Conservation (phyloP, 129 eudicot species). For the Centella asiatica region DNA sequence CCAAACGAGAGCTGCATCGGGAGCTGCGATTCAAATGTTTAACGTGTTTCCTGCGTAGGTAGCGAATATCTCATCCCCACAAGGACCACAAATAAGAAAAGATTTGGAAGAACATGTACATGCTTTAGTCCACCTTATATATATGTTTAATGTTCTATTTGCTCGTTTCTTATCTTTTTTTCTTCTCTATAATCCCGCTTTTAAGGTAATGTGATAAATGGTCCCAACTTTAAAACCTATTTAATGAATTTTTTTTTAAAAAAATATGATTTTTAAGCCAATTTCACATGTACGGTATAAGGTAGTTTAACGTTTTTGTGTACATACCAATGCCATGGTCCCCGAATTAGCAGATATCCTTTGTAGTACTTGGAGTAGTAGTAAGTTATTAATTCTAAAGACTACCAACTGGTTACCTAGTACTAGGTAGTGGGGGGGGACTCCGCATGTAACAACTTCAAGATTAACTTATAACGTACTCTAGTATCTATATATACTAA, state of each 20-base stretch:
- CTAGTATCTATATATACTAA: no score
- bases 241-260: no score
- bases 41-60: background rate
- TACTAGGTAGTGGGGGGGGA: no score
- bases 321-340: conserved; percentile 2
- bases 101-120: background rate
- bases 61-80: no score
- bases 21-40: background rate
- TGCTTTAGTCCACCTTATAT: background rate
- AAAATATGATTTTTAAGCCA: background rate
- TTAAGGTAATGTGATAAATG: background rate
- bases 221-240: background rate
- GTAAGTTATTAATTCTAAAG: background rate
- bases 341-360: background rate
- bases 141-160: background rate
- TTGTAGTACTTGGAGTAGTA: background rate
- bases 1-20: background rate
- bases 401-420: background rate
- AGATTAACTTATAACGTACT: no score
- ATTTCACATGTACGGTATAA: background rate
- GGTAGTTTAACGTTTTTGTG: background rate
- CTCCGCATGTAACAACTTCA: no score
- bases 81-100: background rate
- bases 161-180: no score
- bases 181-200: background rate